A percentile compares a stretch with the other conserved stretches of the same genome.
These are phyloP conservation scores for Beauveria caledonica DNA, from an alignment of 2,329 filamentous ascomycete genomes.

Conservation along the genomic window DNA sequence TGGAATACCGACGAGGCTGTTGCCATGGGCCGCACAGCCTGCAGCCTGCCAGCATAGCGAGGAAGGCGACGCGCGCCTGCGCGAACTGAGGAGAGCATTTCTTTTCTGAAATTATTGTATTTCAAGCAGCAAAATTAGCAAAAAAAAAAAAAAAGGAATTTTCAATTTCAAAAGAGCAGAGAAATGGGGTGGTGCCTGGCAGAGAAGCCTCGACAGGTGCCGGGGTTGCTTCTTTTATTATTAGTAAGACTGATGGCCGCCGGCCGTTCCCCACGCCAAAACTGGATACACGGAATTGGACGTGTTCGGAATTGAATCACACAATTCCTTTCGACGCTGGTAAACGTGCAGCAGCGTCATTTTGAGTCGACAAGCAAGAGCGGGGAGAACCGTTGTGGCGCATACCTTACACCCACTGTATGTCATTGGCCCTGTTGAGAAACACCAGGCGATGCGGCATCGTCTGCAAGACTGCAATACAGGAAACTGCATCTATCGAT, in stretches of 20 bases:
- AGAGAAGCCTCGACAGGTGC: background rate
- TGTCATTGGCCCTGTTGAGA: no score
- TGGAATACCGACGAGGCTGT: conserved; percentile 31
- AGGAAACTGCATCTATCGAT: background rate
- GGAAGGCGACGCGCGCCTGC: conserved; percentile 3
- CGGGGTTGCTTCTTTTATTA: background rate
- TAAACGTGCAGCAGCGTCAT: background rate
- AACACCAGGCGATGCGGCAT: background rate
- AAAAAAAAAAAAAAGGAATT: background rate
- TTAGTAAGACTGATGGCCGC: background rate
- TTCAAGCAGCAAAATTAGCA: background rate
- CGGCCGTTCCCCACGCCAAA: conserved; percentile 6
- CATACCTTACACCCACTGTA: no score
- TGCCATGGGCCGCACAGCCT: background rate
- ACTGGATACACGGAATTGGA: conserved; percentile 2
- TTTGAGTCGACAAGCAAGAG: background rate
- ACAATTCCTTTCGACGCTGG: background rate
- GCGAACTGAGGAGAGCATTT: conserved; percentile 7
- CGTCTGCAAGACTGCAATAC: background rate
- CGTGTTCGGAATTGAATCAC: background rate
- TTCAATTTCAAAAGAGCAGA: background rate
- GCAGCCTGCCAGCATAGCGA: background rate
- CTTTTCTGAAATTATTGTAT: background rate
- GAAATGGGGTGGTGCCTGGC: background rate
- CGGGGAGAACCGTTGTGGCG: background rate